Evolutionary conservation across 2,329 filamentous ascomycete genomes (phyloP).

Genomic region (Alternaria dauci): DNA sequence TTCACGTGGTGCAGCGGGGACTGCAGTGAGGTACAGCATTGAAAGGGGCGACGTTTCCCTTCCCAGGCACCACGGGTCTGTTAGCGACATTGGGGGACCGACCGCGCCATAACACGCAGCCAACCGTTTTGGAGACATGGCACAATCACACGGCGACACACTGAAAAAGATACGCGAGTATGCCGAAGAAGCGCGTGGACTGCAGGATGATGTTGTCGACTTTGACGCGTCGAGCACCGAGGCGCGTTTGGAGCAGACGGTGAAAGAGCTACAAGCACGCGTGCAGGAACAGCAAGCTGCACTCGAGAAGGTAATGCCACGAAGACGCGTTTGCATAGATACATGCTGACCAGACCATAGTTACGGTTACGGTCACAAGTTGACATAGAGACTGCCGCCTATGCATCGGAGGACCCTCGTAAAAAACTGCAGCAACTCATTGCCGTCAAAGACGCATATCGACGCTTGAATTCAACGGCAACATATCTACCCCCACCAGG

Average conservation of each 20-base stretch:
- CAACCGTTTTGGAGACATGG: conserved; percentile 27
- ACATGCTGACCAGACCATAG: conserved; percentile 50
- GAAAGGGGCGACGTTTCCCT: conserved; percentile 7
- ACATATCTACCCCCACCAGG: conserved; percentile 72
- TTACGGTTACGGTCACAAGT: conserved; percentile 49
- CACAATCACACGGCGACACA: conserved; percentile 22
- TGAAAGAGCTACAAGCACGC: conserved; percentile 70
- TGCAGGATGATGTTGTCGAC: conserved; percentile 48
- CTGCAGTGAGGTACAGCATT: background rate
- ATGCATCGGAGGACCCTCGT: conserved; percentile 45
- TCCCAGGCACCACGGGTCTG: conserved; percentile 7
- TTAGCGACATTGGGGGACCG: conserved; percentile 12
- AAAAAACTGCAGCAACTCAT: conserved; percentile 57
- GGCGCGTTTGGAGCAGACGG: conserved; percentile 69
- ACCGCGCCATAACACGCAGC: conserved; percentile 7
- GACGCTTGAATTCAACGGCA: conserved; percentile 66
- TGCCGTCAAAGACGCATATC: conserved; percentile 70
- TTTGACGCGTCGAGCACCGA: conserved; percentile 55
- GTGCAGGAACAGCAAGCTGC: conserved; percentile 59
- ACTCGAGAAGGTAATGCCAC: conserved; percentile 54
- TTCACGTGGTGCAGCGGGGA: background rate
- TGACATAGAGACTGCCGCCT: conserved; percentile 37
- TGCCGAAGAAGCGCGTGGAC: conserved; percentile 26
- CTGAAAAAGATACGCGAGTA: conserved; percentile 44
- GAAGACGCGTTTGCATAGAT: background rate